phyloP scores from a whole-genome alignment of 495 filamentous ascomycete genomes.

The Penicillium paxilli region DNA sequence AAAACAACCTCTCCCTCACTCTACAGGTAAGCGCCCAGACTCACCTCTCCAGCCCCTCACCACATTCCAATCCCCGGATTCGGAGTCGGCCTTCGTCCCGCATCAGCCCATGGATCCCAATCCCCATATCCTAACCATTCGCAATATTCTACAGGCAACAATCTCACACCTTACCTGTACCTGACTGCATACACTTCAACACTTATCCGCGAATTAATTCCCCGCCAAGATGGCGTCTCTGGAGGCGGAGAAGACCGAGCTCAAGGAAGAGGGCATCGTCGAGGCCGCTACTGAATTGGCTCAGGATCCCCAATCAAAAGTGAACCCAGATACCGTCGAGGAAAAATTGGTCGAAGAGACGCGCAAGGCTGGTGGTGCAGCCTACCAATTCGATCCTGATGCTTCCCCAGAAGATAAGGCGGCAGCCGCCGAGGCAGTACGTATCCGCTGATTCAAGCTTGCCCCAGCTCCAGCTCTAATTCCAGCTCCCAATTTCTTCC shows the following conservation, averaged over 20 bases:
- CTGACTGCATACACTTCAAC: too few relatives aligned
- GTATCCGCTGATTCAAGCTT: conserved; percentile 25
- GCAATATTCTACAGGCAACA: conserved; percentile 2
- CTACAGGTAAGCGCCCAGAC: background rate
- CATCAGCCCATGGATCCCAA: conserved; percentile 5
- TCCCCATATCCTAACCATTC: background rate
- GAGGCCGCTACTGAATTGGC: conserved; percentile 58
- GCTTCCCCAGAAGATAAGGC: conserved; percentile 82
- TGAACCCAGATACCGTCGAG: conserved; percentile 71
- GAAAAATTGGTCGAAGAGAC: conserved; percentile 71
- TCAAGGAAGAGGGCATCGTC: conserved; percentile 75
- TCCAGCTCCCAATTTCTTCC: too few relatives aligned
- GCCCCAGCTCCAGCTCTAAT: background rate
- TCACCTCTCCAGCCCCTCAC: background rate
- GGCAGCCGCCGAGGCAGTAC: conserved; percentile 73
- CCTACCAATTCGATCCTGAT: conserved; percentile 85
- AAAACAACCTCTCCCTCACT: background rate
- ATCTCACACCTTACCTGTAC: conserved; percentile 14
- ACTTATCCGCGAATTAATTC: too few relatives aligned
- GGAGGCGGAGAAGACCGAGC: conserved; percentile 52
- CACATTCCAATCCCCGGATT: conserved; percentile 3
- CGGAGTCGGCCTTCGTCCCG: background rate
- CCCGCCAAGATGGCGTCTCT: conserved; percentile 40
- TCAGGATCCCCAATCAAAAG: conserved; percentile 63
- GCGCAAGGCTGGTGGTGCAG: conserved; percentile 70